Evolutionary conservation across 2,329 filamentous ascomycete genomes (phyloP).

Genomic region (Aspergillus aculeatus): DNA sequence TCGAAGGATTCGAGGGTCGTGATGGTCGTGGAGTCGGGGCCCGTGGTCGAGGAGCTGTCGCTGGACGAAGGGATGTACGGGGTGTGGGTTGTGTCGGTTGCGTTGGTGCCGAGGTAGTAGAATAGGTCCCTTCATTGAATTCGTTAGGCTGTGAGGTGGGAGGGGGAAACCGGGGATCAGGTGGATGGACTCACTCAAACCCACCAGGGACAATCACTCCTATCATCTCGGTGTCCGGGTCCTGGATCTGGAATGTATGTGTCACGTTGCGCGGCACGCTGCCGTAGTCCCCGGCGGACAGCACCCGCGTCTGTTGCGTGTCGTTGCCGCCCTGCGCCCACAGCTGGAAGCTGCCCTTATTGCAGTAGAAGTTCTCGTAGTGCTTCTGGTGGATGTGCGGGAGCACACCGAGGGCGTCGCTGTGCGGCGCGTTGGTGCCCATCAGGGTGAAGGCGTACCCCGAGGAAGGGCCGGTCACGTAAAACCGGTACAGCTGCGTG

Average conservation of each 20-base stretch:
- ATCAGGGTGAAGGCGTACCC: slow-evolving; percentile 48
- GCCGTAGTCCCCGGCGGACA: slow-evolving; percentile 49
- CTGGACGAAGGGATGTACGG: slow-evolving; percentile 37
- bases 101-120: slow-evolving; percentile 41
- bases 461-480: slow-evolving; percentile 48
- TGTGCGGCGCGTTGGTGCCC: slow-evolving; percentile 44
- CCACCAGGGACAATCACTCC: slow-evolving; percentile 49
- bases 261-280: slow-evolving; percentile 48
- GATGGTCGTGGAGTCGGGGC: slow-evolving; percentile 34
- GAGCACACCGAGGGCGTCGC: slow-evolving; percentile 41
- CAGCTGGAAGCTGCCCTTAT: slow-evolving; percentile 48
- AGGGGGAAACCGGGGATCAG: no score
- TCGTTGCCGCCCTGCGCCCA: slow-evolving; percentile 41
- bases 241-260: slow-evolving; percentile 51
- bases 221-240: slow-evolving; percentile 50
- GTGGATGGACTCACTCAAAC: slow-evolving; percentile 42
- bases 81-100: slow-evolving; percentile 34
- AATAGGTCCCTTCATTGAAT: slow-evolving; percentile 36
- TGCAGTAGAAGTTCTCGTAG: slow-evolving; percentile 51
- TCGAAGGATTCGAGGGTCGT: slow-evolving; percentile 42
- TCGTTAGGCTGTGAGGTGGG: neutral
- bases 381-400: slow-evolving; percentile 45
- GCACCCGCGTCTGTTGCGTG: slow-evolving; percentile 39
- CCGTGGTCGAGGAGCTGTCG: slow-evolving; percentile 28
- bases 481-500: slow-evolving; percentile 43